Evolutionary conservation across 345 rosid genomes (phyloP), one percentile per base, ranked within the genome.

Genomic region (Euphorbia pulcherrima): DNA sequence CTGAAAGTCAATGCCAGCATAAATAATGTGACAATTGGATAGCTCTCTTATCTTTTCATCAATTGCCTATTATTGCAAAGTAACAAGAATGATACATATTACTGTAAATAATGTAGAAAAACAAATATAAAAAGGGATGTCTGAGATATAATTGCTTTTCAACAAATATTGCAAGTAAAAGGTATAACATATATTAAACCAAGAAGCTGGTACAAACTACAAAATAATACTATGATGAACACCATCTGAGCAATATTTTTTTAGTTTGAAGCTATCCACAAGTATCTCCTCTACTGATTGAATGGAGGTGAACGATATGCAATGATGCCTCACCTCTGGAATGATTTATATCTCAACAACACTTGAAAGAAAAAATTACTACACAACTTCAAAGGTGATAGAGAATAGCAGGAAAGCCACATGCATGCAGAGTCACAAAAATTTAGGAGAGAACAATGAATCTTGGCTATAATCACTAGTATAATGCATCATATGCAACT

Each of bases 41-140:
- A 95, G 88, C 80, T 92, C 96, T 82, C 88, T 83, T 74, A 95
- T 95, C 87, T 88, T 90, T 80, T 92, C 97, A 83, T 88, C 94
- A 68, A 95, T 90, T 64, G 96, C 99, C 99, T 95, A 81, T 23
- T 56, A 74, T 64, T 65, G 35, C 62, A 75, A 59, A 74, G 59
- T 30, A 61, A 68, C 54, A 71, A 72, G 55, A 8, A 63, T 17
- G 73, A 18, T 14, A 5, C 8, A 35, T 52, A 47, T 68, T 47
- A 50, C 18, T 21, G 46, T 52, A 47, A 21, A 51, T 2, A 57
- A 47, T 52, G 62, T 55, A 20, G 29, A 41, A 27, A 56, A 18
- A 30, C 26, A 21, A 17, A 7, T 10, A 7, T 10, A 37, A 39
- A 6, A 28, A 24, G 30, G 26, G 44, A 39, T 54, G n/a, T 27